A percentile compares a stretch with the other conserved stretches of the same genome.
Conservation (phyloP, 2,329 filamentous ascomycete genomes). For the Phialophora tarda region DNA sequence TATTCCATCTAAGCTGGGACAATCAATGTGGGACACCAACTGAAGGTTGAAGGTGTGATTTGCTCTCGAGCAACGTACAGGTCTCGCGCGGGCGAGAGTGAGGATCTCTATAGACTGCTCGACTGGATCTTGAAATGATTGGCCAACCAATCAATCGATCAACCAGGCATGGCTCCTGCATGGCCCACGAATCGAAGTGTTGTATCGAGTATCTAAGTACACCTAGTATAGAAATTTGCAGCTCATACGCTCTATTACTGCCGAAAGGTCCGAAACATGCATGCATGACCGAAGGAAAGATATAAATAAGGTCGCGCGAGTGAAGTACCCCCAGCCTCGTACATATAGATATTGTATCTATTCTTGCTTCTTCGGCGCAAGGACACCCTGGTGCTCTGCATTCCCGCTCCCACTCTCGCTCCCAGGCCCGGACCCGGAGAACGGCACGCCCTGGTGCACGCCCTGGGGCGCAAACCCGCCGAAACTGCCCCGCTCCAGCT, state of each 20-base stretch:
- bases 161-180: background rate
- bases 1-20: no score
- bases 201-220: background rate
- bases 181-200: background rate
- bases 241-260: background rate
- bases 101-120: no score
- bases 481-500: constrained; percentile 14
- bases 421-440: constrained; percentile 23
- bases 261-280: background rate
- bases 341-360: background rate
- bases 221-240: no score
- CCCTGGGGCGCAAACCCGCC: constrained; percentile 2
- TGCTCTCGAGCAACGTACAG: no score
- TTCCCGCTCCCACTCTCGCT: constrained; percentile 23
- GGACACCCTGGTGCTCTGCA: background rate
- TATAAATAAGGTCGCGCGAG: background rate
- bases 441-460: constrained; percentile 24
- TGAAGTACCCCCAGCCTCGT: no score
- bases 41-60: no score
- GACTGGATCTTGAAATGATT: no score
- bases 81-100: no score
- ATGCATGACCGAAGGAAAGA: background rate
- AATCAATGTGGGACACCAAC: no score
- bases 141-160: background rate
- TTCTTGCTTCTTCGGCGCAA: constrained; percentile 7